A percentile compares a stretch with the other conserved stretches of the same genome.
These are phyloP conservation scores for Ophiostoma perfectum DNA, from an alignment of 2,329 filamentous ascomycete species.

Conservation along the genomic window DNA sequence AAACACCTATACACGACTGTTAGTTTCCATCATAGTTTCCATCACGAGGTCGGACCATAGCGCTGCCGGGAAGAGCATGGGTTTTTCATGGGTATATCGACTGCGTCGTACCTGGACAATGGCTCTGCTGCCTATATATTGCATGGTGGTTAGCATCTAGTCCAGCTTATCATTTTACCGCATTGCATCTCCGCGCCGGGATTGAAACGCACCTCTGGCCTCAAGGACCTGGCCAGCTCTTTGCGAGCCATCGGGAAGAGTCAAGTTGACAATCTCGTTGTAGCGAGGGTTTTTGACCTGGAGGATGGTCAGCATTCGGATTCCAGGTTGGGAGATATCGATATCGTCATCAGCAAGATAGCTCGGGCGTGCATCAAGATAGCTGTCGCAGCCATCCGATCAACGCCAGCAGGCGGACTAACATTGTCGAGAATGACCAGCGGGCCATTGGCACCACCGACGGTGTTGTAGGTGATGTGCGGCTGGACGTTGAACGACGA, in stretches of 20 bases:
- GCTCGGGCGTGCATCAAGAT: neutral
- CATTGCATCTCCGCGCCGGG: neutral
- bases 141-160: neutral
- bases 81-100: conserved; percentile 2
- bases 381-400: neutral
- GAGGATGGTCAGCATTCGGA: neutral
- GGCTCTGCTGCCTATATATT: conserved; percentile 69
- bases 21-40: conserved; percentile 27
- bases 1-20: conserved; percentile 63
- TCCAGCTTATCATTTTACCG: neutral
- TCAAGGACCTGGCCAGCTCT: conserved; percentile 94
- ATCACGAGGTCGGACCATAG: neutral
- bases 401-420: conserved; percentile 32
- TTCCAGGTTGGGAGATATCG: neutral
- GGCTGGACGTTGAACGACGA: conserved; percentile 56
- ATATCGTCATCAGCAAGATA: neutral
- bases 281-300: conserved; percentile 96
- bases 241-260: conserved; percentile 89
- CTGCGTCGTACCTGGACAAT: conserved; percentile 74
- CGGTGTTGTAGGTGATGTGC: conserved; percentile 89
- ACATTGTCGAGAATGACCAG: conserved; percentile 97
- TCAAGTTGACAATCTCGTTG: conserved; percentile 97
- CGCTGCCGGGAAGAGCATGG: neutral
- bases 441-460: conserved; percentile 95
- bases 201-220: conserved; percentile 66